Base-by-base conservation (phyloP, 176 grass and related monocot species). In the Oryza longistaminata region DNA sequence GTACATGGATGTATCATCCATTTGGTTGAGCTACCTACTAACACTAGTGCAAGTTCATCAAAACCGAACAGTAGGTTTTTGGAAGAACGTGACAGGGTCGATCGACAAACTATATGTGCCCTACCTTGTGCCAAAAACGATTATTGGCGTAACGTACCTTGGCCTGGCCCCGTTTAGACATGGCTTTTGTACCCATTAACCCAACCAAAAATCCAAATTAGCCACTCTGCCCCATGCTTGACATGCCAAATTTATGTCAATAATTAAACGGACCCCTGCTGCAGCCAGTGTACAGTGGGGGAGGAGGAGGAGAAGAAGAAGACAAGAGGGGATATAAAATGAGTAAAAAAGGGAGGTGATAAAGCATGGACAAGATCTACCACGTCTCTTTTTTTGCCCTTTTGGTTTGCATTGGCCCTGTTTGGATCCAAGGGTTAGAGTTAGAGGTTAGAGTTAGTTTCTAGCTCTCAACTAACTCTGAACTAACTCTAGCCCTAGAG, bases 111-210 rank as follows among this genome's bases (percentile, higher is more conserved):
- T 5, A 22, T 78, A 39, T 39, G 37, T 39, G 35, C 5, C 74
- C 75, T 71, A 73, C 76, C 77, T 37, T 55, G 69, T 31, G 69
- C 49, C 15, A 15, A 62, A 62, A 44, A 76, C 75, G 62, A 69
- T 87, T 82, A 69, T 87, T 82, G 25, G 34, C 19, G 24, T n/a
- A 16, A 22, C 9, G n/a, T 77, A 19, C 74, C 33, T 52, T 52
- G 66, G 42, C 61, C 11, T 25, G 52, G 7, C 16, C 70, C 70
- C 34, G 50, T 75, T 22, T 5, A 3, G 61, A 60, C 77, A 68
- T 27, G 4, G 17, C 37, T 81, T 81, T 25, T 52, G 37, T 39
- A 6, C 7, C 1, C 9, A 26, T 48, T 55, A 35, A 24, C 17
- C 16, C 1, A 27, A 19, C 61, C 29, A 16, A 45, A 45, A 43